Evolutionary conservation across 2,329 filamentous ascomycete species (phyloP).

Genomic region (Calonectria pauciramosa): DNA sequence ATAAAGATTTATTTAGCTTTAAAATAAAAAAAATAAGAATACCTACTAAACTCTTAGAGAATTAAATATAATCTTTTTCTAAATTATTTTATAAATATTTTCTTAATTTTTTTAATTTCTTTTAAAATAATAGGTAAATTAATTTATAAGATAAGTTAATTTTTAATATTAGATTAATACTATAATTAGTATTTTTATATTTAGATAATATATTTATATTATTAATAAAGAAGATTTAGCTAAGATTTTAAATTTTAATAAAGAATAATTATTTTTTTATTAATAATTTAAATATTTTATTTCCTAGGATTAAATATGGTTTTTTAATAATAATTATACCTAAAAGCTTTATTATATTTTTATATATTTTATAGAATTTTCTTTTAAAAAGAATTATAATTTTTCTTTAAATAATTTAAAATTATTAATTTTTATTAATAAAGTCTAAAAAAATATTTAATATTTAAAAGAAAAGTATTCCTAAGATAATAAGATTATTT

Average conservation of each 20-base stretch:
- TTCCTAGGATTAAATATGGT: no score
- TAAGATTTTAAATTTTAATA: no score
- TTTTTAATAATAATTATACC: no score
- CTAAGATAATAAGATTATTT: no score
- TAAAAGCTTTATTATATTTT: no score
- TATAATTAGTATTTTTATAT: not conserved
- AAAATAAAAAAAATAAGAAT: not conserved
- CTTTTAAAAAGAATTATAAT: no score
- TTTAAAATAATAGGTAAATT: not conserved
- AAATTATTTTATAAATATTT: not conserved
- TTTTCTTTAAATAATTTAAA: no score
- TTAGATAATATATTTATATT: not conserved
- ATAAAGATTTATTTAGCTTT: not conserved
- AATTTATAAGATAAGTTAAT: slow-evolving; percentile 24
- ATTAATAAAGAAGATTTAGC: not conserved
- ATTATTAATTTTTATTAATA: slow-evolving; percentile 23
- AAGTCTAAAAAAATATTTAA: slow-evolving; percentile 22
- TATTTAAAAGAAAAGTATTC: slow-evolving; percentile 4
- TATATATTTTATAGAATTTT: no score
- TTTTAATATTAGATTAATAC: slow-evolving; percentile 22
- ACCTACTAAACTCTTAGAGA: not conserved
- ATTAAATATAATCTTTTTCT: not conserved
- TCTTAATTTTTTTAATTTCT: not conserved
- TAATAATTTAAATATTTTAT: no score
- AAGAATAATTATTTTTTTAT: no score